These are phyloP conservation scores for Corchorus olitorius DNA, from an alignment of 345 rosid species.

Conservation along the genomic window DNA sequence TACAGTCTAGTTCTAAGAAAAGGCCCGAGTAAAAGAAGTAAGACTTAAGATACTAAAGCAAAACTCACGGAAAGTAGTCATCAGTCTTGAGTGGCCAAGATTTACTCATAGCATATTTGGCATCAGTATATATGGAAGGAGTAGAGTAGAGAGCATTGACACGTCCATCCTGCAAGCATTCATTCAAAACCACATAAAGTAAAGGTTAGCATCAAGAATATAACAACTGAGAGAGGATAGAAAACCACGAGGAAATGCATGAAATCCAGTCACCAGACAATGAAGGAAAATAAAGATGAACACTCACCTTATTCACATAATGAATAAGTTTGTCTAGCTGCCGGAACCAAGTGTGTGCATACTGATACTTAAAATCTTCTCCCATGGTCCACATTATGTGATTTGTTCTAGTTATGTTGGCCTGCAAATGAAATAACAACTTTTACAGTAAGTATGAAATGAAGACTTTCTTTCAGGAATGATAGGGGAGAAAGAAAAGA, in stretches of 20 bases:
- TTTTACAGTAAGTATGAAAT: constrained; percentile 18
- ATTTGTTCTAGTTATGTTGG: constrained; percentile 83
- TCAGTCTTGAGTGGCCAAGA: constrained; percentile 88
- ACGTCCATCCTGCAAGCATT: constrained; percentile 79
- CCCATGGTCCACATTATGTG: constrained; percentile 99
- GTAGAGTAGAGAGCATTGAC: constrained; percentile 94
- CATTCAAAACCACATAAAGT: constrained; percentile 15
- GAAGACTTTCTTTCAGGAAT: constrained; percentile 3
- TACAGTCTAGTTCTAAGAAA: constrained; percentile 29
- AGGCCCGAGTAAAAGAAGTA: constrained; percentile 8
- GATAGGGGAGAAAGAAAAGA: background rate
- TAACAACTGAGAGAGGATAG: background rate
- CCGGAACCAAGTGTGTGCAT: constrained; percentile 89
- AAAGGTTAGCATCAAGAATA: background rate
- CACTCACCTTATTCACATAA: constrained; percentile 85
- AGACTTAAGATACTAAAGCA: constrained; percentile 17
- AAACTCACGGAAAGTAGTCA: constrained; percentile 94
- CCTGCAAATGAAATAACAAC: constrained; percentile 47
- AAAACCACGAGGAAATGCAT: background rate
- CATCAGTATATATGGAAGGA: constrained; percentile 97
- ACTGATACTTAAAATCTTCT: constrained; percentile 95
- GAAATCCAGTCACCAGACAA: constrained; percentile 16
- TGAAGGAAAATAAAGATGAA: constrained; percentile 2
- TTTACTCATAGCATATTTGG: constrained; percentile 70
- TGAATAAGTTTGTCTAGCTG: constrained; percentile 96